Conservation (phyloP, 768 basidiomycete genomes). For the Rhizopogon salebrosus region DNA sequence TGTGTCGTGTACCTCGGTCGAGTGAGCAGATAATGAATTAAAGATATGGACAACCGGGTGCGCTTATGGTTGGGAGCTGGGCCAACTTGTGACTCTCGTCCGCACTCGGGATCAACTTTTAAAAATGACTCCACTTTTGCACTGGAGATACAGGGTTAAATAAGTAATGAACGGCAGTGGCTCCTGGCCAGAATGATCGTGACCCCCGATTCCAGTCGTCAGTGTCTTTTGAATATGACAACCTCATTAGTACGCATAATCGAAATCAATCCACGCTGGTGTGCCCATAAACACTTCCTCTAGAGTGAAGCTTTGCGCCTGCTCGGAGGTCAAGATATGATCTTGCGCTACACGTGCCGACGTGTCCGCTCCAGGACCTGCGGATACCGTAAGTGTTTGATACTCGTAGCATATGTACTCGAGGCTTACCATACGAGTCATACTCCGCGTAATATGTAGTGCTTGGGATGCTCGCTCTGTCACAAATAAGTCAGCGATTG, state of each 20-base stretch:
- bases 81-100: too few relatives aligned
- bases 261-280: conserved; percentile 52
- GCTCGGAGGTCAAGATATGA: conserved; percentile 36
- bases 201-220: too few relatives aligned
- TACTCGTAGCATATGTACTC: not conserved
- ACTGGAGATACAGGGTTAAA: too few relatives aligned
- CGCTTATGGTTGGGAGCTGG: too few relatives aligned
- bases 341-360: conserved; percentile 40
- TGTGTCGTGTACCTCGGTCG: too few relatives aligned
- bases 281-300: conserved; percentile 44
- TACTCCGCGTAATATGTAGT: conserved; percentile 57
- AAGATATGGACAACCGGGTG: too few relatives aligned
- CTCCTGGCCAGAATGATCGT: too few relatives aligned
- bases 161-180: too few relatives aligned
- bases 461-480: conserved; percentile 44
- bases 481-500: not conserved
- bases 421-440: conserved; percentile 39
- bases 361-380: conserved; percentile 49
- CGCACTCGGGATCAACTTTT: too few relatives aligned
- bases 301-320: conserved; percentile 40
- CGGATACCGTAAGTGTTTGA: not conserved
- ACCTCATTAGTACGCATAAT: conserved; percentile 33
- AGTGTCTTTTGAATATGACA: not conserved
- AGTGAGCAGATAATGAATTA: too few relatives aligned
- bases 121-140: too few relatives aligned